Conservation (phyloP, 495 filamentous ascomycete species). For the Aspergillus bertholletiae region DNA sequence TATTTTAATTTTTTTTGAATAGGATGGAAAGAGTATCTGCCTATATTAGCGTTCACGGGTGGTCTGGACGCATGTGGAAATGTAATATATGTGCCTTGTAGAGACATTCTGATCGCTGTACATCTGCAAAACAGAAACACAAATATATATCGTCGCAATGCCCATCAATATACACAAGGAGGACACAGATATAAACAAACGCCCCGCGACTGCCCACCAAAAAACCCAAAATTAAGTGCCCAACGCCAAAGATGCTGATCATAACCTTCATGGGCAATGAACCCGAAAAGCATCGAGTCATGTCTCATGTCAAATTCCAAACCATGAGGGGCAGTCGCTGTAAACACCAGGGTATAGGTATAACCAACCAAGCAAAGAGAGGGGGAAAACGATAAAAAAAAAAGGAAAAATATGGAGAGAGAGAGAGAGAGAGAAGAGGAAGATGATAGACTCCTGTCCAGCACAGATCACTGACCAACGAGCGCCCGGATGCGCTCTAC, state of each 20-base stretch:
- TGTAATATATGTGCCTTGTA: background rate
- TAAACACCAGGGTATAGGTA: background rate
- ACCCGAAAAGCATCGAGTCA: slow-evolving; percentile 7
- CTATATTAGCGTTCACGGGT: background rate
- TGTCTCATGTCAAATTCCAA: slow-evolving; percentile 9
- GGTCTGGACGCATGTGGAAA: background rate
- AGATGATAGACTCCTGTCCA: background rate
- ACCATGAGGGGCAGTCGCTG: background rate
- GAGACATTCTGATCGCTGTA: background rate
- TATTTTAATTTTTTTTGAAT: no score
- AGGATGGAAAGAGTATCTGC: no score
- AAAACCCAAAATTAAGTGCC: background rate
- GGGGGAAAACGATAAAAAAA: slow-evolving; percentile 6
- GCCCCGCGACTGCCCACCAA: background rate
- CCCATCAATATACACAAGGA: background rate
- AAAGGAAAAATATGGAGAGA: slow-evolving; percentile 1
- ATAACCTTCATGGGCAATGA: slow-evolving; percentile 8
- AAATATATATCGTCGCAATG: background rate
- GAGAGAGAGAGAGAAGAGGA: slow-evolving; percentile 2
- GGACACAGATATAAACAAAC: background rate
- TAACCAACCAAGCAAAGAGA: background rate
- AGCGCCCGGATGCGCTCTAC: slow-evolving; percentile 71
- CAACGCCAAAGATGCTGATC: slow-evolving; percentile 8
- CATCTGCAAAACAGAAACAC: background rate
- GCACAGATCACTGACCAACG: slow-evolving; percentile 48